Evolutionary conservation across 768 basidiomycete species (phyloP), one percentile per base, ranked within the genome.

Genomic region (Tylopilus plumbeoviolaceoides): DNA sequence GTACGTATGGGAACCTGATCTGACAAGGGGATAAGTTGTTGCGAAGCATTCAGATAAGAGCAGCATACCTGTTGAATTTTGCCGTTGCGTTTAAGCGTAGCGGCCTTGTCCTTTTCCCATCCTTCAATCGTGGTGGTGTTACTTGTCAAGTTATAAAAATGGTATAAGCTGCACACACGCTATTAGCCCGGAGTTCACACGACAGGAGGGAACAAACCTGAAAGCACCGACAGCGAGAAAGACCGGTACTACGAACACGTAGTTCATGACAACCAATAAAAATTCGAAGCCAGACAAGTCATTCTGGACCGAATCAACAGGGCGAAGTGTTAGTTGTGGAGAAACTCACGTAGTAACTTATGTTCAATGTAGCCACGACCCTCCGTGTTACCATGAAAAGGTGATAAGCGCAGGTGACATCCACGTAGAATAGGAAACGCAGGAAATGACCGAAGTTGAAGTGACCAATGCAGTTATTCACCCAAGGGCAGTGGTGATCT

Each of bases 71-170:
- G 88, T 47, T 78, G 82, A 52, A 98, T 87, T 68, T 89, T 91
- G 6, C 95, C 95, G 52, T 87, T 75, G 18, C 88, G 81, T 47
- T 91, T 83, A 60, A 99, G 78, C 1, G 83, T 88, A 5, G 93
- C 87, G 1, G 84, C 92, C 70, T 89, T 95, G 64, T 98, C 94
- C 71, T 98, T 98, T 70, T 99, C 97, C 91, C 91, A 95, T 0
- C 89, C 84, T 72, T 99, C 97, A 46, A 99, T 98, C 1, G 97
- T 98, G 1, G 95, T 99, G 2, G 86, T 83, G 68, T 99, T 99
- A 10, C 78, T 78, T 7, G 79, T 60, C 25, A 98, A 68, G 46
- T 80, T 77, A 63, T 85, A 88, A 57, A 95, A 82, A 59, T 98
- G 97, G 64, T 94, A 98, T 20, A 98, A 51, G 48, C 92, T 93